These are phyloP conservation scores for Oxyria digyna DNA, from an alignment of 148 eudicot genomes.

Conservation along the genomic window DNA sequence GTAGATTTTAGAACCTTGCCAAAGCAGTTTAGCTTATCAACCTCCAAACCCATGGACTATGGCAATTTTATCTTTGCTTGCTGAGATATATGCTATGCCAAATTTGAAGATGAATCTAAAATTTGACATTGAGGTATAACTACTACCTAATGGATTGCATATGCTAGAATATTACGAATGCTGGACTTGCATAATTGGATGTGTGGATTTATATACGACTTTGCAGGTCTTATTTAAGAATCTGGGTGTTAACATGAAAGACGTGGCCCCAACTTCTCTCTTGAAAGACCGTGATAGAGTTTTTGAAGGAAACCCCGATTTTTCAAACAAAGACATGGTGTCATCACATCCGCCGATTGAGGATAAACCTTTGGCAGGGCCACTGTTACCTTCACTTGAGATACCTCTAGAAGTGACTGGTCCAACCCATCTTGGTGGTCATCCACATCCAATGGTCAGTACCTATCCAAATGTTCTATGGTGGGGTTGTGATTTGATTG, in stretches of 20 bases:
- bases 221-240: slow-evolving; percentile 81
- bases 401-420: slow-evolving; percentile 57
- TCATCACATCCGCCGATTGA: slow-evolving; percentile 45
- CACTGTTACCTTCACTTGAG: slow-evolving; percentile 54
- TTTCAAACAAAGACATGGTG: slow-evolving; percentile 73
- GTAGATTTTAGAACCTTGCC: slow-evolving; percentile 83
- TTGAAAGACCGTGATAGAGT: slow-evolving; percentile 66
- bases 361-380: slow-evolving; percentile 35
- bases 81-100: slow-evolving; percentile 94
- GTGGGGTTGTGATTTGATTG: neutral
- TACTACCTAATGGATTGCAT: neutral
- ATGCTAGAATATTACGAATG: neutral
- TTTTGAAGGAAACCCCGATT: slow-evolving; percentile 87
- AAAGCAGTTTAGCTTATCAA: slow-evolving; percentile 73
- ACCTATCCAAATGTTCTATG: neutral
- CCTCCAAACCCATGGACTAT: slow-evolving; percentile 99
- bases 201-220: neutral
- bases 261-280: slow-evolving; percentile 63
- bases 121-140: slow-evolving; percentile 88
- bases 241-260: slow-evolving; percentile 70
- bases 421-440: slow-evolving; percentile 54
- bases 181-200: neutral
- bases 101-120: slow-evolving; percentile 91
- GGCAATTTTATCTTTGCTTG: slow-evolving; percentile 73
- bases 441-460: slow-evolving; percentile 52